phyloP scores from a whole-genome alignment of 2,329 filamentous ascomycete genomes.

The Cercospora nicotianae region DNA sequence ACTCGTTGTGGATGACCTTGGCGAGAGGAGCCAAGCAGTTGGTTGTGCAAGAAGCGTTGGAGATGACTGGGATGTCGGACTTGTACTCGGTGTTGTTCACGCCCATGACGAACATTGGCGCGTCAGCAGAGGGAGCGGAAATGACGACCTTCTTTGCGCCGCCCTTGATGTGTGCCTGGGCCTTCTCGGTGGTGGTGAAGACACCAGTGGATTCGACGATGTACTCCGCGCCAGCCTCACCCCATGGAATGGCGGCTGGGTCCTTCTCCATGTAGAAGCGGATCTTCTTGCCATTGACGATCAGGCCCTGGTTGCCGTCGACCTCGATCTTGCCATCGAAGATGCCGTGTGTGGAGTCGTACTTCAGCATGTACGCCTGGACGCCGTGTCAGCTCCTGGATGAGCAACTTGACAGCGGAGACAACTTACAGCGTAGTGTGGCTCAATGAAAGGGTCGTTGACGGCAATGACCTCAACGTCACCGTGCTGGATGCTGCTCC shows the following conservation, averaged over 20 bases:
- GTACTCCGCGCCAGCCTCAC: conserved; percentile 83
- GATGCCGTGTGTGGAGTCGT: conserved; percentile 92
- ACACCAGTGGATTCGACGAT: conserved; percentile 97
- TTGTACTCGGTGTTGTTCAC: conserved; percentile 97
- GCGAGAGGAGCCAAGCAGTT: conserved; percentile 99
- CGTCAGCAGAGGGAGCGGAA: conserved; percentile 89
- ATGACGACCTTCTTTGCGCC: conserved; percentile 92
- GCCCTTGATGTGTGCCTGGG: conserved; percentile 87
- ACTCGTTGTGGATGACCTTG: conserved; percentile 99
- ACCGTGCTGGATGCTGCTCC: conserved; percentile 70
- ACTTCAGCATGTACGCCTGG: conserved; percentile 99
- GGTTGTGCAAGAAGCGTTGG: conserved; percentile 99
- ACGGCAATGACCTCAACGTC: conserved; percentile 92
- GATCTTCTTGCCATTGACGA: conserved; percentile 92
- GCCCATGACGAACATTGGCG: conserved; percentile 99
- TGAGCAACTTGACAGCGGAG: too few species aligned
- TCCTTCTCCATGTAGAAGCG: conserved; percentile 93
- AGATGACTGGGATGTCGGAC: conserved; percentile 87
- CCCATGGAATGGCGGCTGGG: conserved; percentile 87
- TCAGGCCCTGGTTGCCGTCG: conserved; percentile 69
- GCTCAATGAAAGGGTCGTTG: conserved; percentile 99
- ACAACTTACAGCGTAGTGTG: conserved; percentile 86
- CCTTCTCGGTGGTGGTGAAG: conserved; percentile 98
- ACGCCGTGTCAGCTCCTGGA: conserved; percentile 19
- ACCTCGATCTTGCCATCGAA: conserved; percentile 91